Evolutionary conservation across 2,329 filamentous ascomycete species (phyloP), one percentile per base, ranked within the genome.

Genomic region (Exophiala phaeomuriformis): DNA sequence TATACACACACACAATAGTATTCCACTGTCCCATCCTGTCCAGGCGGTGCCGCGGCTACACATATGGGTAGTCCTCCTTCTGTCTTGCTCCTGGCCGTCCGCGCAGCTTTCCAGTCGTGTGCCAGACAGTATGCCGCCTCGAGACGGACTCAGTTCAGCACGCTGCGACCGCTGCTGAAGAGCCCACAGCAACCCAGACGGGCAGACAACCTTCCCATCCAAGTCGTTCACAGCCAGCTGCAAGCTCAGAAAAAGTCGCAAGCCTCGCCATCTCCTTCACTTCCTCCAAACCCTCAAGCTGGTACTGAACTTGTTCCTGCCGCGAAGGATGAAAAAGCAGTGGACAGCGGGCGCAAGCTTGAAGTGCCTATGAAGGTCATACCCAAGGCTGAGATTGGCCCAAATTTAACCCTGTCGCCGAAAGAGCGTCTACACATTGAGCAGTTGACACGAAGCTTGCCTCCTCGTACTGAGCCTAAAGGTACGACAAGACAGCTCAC

Each of bases 371-470:
- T 58, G 43, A 59, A 57, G 46, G 56, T 62, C 35, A 60, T 63
- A 19, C 61, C 61, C 0, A 59, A 59, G 48, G 61, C 61, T 33
- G 50, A 63, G 33, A 51, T 63, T 39, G 51, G 54, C 19, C 60
- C 58, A 7, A 57, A 57, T 35, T 33, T 62, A 40, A 62, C 52
- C n/a, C 54, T 63, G 30, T 57, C 58, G 9, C 61, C 61, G 1
- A 58, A 56, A 55, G 57, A 63, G 53, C 51, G 61, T 33, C 55
- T 63, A 28, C 61, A 63, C 28, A 61, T 63, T 33, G 61, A 63
- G 46, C 53, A 62, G 39, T 42, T 62, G 43, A 63, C 61, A 39
- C 47, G 61, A 30, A 49, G 39, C 29, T 46, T 55, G 31, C 61
- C 61, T 36, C 49, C 50, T 45, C 51, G 54, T 5, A 9, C 37